Evolutionary conservation across 192 early-diverging fungal species (phyloP), one percentile per base, ranked within the genome.

Genomic region (Rhizoclosmatium sp.): DNA sequence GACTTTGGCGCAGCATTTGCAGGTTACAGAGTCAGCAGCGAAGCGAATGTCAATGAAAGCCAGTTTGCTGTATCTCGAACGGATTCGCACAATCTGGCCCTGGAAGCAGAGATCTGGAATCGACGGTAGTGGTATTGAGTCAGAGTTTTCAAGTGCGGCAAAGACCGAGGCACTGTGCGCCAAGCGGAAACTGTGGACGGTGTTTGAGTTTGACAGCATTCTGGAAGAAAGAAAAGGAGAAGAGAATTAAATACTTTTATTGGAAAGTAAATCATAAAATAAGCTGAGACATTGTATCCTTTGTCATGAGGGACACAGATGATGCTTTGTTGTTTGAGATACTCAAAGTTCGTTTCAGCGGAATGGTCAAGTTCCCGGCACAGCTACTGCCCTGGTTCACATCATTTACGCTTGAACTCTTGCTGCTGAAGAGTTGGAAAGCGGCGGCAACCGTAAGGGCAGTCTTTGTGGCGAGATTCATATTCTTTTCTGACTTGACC

Each of bases 81-180:
- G 72, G 16, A 75, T 75, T 5, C 72, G 72, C 10, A 75, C 72
- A 3, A 75, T 49, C 47, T 62, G 72, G 56, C 72, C 72, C 23
- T 46, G 45, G 14, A 68, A 48, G 21, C 10, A 5, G 14, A 68
- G 4, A 10, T 21, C 39, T 40, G 9, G 4, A 21, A 68, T 46
- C 12, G 66, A 42, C 9, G 66, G 66, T 46, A 12, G 45, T n/a
- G 5, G 66, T 16, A 42, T 23, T 44, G 21, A 44, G 4, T 4
- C 31, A 23, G n/a, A 44, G 60, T 62, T 7, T 62, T 40, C 10
- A 7, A 21, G 14, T 19, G 45, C 7, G 66, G 39, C 4, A 19
- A 68, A 23, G 45, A 48, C 5, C n/a, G 42, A 48, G 5, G 21
- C 9, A 46, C 66, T 68, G 1, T 68, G 47, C 0, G 66, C 1